Conservation (phyloP, 2,329 filamentous ascomycete species). For the Mycosphaerella sp. region DNA sequence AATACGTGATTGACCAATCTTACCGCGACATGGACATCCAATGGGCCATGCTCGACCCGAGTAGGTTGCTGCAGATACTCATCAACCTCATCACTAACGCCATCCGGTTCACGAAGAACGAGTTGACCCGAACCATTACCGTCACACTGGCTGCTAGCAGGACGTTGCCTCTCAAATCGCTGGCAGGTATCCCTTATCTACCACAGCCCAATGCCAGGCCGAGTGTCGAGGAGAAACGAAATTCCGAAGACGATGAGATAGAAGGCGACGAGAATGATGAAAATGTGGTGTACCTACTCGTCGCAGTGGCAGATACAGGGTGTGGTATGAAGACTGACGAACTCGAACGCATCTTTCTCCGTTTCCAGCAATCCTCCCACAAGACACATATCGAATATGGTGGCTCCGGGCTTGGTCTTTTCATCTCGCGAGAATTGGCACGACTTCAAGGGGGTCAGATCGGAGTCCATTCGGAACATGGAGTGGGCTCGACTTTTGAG, state of each 20-base stretch:
- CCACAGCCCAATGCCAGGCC: slow-evolving; percentile 1
- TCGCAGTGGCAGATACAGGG: slow-evolving; percentile 36
- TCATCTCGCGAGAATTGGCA: slow-evolving; percentile 60
- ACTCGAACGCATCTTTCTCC: slow-evolving; percentile 52
- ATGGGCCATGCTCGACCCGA: slow-evolving; percentile 21
- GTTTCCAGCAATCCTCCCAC: slow-evolving; percentile 62
- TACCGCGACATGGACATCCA: slow-evolving; percentile 9
- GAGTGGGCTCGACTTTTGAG: slow-evolving; percentile 57
- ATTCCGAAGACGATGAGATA: background rate
- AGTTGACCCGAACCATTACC: slow-evolving; percentile 29
- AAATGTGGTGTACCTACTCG: slow-evolving; percentile 27
- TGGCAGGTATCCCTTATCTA: slow-evolving; percentile 1
- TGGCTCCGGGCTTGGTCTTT: slow-evolving; percentile 62
- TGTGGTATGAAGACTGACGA: slow-evolving; percentile 36
- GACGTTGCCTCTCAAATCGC: slow-evolving; percentile 3
- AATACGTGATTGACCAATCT: slow-evolving; percentile 7
- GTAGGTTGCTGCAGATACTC: slow-evolving; percentile 23
- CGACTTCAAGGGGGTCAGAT: slow-evolving; percentile 66
- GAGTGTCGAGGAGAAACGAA: too few relatives aligned
- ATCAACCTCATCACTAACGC: slow-evolving; percentile 16
- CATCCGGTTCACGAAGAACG: slow-evolving; percentile 19
- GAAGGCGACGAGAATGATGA: slow-evolving; percentile 20
- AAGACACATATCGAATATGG: slow-evolving; percentile 64
- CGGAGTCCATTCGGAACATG: slow-evolving; percentile 54
- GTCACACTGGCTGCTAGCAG: slow-evolving; percentile 23